Conservation (phyloP, 768 basidiomycete genomes). For the Mycena epipterygia region DNA sequence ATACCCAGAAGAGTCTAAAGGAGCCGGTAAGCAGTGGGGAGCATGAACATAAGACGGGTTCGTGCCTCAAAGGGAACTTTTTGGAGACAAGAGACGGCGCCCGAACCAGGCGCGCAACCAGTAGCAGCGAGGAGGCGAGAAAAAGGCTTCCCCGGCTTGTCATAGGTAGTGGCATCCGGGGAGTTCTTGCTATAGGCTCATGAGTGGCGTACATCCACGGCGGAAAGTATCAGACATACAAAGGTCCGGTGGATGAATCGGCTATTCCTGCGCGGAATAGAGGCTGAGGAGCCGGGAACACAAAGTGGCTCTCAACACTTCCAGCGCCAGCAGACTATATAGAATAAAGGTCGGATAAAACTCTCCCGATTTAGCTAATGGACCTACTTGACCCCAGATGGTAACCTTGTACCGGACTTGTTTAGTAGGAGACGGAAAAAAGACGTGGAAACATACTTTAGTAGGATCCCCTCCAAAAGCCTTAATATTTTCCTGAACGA, state of each 20-base stretch:
- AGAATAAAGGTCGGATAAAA: not conserved
- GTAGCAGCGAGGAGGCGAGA: constrained; percentile 58
- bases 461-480: constrained; percentile 74
- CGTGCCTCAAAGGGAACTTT: constrained; percentile 59
- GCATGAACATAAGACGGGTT: not conserved
- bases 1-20: constrained; percentile 62
- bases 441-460: constrained; percentile 52
- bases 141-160: constrained; percentile 66
- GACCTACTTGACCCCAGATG: constrained; percentile 67
- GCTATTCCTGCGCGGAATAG: constrained; percentile 68
- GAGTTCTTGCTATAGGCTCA: constrained; percentile 61
- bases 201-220: not conserved
- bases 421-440: not conserved
- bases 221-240: constrained; percentile 50
- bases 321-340: constrained; percentile 68
- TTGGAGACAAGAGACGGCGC: constrained; percentile 60
- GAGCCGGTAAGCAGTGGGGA: not conserved
- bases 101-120: constrained; percentile 57
- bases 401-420: constrained; percentile 54
- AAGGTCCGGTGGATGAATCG: constrained; percentile 67
- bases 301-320: constrained; percentile 62
- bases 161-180: constrained; percentile 59
- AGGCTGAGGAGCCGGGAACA: constrained; percentile 52
- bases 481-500: constrained; percentile 75
- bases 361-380: not conserved